Evolutionary conservation across 2,329 filamentous ascomycete genomes (phyloP).

Genomic region (Stagonosporopsis rhizophila): DNA sequence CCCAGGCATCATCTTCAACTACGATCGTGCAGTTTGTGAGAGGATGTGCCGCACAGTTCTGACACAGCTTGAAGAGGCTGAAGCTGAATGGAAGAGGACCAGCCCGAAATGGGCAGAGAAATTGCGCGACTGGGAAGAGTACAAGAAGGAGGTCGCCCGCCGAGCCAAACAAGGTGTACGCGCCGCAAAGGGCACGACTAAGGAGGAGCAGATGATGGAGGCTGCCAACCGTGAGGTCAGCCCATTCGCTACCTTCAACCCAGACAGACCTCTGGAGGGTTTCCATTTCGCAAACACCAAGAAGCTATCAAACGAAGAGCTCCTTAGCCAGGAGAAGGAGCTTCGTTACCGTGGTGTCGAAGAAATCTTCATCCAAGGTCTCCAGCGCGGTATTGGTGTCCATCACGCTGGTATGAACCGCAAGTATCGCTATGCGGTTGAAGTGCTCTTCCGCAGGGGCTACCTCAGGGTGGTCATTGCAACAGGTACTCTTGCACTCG

Average conservation of each 20-base stretch:
- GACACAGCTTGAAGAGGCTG: slow-evolving; percentile 61
- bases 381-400: slow-evolving; percentile 74
- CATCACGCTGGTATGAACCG: slow-evolving; percentile 84
- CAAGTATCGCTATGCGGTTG: slow-evolving; percentile 74
- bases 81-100: slow-evolving; percentile 63
- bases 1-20: slow-evolving; percentile 80
- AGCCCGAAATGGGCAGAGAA: slow-evolving; percentile 67
- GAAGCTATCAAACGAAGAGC: slow-evolving; percentile 64
- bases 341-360: slow-evolving; percentile 61
- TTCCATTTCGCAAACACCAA: slow-evolving; percentile 72
- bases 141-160: slow-evolving; percentile 58
- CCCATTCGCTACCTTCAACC: slow-evolving; percentile 70
- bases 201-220: slow-evolving; percentile 65
- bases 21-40: slow-evolving; percentile 72
- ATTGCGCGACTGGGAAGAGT: slow-evolving; percentile 65
- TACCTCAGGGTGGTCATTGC: slow-evolving; percentile 74
- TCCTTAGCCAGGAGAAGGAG: slow-evolving; percentile 62
- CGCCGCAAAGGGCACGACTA: slow-evolving; percentile 58
- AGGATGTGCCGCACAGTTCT: slow-evolving; percentile 61
- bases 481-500: slow-evolving; percentile 76
- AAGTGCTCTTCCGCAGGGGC: slow-evolving; percentile 76
- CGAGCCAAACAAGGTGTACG: slow-evolving; percentile 55
- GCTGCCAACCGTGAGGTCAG: slow-evolving; percentile 63
- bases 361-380: slow-evolving; percentile 64
- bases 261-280: slow-evolving; percentile 65